These are phyloP conservation scores for Papiliotrema flavescens DNA, from an alignment of 1,284 basidiomycete species.

Conservation along the genomic window DNA sequence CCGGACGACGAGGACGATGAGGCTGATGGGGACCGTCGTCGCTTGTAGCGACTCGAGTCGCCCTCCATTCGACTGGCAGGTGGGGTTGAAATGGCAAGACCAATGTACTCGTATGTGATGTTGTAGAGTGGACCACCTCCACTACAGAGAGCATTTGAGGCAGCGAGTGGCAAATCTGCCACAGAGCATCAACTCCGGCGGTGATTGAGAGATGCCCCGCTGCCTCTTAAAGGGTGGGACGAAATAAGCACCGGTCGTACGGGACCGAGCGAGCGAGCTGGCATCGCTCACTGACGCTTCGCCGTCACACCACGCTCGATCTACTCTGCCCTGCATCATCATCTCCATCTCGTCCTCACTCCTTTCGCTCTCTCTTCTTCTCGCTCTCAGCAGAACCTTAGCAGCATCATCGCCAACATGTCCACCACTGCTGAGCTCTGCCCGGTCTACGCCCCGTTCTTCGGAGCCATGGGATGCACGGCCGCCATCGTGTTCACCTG, in stretches of 20 bases:
- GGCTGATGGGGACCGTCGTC: conserved; percentile 62
- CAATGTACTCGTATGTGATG: neutral
- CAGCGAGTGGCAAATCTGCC: neutral
- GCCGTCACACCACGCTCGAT: neutral
- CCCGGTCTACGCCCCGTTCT: conserved; percentile 94
- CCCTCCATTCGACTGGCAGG: conserved; percentile 1
- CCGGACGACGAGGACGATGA: conserved; percentile 6
- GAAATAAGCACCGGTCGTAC: no score
- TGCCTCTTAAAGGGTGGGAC: no score
- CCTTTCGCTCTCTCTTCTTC: neutral
- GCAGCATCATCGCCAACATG: conserved; percentile 50
- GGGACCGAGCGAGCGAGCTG: no score
- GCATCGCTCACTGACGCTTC: no score
- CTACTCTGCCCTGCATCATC: neutral
- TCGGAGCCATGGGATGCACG: conserved; percentile 95
- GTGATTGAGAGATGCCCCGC: no score
- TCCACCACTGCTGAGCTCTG: conserved; percentile 72
- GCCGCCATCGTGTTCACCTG: conserved; percentile 97
- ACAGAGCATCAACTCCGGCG: neutral
- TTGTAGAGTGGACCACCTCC: conserved; percentile 4
- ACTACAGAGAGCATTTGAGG: neutral
- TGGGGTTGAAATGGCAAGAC: neutral
- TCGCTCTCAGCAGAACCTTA: no score
- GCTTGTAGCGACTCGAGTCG: conserved; percentile 59
- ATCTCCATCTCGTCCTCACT: neutral